A percentile compares a stretch with the other conserved stretches of the same genome.
Conservation (phyloP, 352 stramenopile genomes). For the Aphanomyces cochlioides region DNA sequence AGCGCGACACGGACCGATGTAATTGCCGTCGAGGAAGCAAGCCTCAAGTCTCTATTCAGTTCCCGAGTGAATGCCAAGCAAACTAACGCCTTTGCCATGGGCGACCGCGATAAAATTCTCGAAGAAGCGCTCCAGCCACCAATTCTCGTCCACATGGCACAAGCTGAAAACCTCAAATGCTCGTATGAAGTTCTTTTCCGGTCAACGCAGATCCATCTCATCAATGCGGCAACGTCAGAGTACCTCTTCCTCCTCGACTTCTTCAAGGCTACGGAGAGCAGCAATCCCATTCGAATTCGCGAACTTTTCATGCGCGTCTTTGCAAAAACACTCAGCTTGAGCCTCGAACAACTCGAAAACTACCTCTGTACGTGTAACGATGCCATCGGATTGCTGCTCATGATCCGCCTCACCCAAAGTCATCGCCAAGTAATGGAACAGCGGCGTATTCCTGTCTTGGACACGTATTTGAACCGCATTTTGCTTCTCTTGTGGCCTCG, state of each 20-base stretch:
- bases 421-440: constrained; percentile 82
- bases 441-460: constrained; percentile 85
- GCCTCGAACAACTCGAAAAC: constrained; percentile 97
- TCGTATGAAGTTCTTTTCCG: constrained; percentile 97
- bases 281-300: constrained; percentile 57
- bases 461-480: constrained; percentile 96
- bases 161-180: constrained; percentile 88
- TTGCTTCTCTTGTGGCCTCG: constrained; percentile 95
- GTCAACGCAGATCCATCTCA: constrained; percentile 95
- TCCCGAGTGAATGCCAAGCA: constrained; percentile 93
- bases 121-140: constrained; percentile 73
- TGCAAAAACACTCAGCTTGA: constrained; percentile 91
- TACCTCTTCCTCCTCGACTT: constrained; percentile 96
- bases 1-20: constrained; percentile 90
- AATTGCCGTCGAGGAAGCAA: constrained; percentile 94
- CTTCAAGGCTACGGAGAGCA: constrained; percentile 77
- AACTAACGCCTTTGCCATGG: constrained; percentile 92
- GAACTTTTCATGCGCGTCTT: constrained; percentile 96
- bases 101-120: constrained; percentile 88
- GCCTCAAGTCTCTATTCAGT: constrained; percentile 82
- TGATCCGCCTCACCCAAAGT: constrained; percentile 95
- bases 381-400: constrained; percentile 95
- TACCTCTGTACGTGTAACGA: constrained; percentile 98
- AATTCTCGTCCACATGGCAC: constrained; percentile 93
- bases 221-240: constrained; percentile 97